A percentile compares a stretch with the other conserved stretches of the same genome.
Conservation (phyloP, 2,329 filamentous ascomycete genomes). For the Colletotrichum somersetense region DNA sequence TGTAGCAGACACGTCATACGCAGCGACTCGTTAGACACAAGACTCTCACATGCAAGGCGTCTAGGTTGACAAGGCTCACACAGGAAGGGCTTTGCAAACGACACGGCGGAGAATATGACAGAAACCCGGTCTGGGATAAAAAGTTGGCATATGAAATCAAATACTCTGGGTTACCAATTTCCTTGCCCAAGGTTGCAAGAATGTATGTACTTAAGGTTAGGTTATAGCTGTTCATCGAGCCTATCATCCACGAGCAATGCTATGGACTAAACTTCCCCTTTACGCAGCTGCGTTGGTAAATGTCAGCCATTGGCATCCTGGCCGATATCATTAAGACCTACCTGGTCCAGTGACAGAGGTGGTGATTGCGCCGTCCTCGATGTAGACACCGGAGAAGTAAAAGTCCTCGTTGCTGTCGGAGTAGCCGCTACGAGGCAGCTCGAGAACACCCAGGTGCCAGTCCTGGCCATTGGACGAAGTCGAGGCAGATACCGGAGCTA, state of each 20-base stretch:
- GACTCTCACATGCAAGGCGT: neutral
- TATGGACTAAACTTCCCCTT: too few species aligned
- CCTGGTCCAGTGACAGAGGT: conserved; percentile 49
- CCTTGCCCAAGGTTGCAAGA: conserved; percentile 2
- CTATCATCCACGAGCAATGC: neutral
- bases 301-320: neutral
- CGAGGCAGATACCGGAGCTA: conserved; percentile 69
- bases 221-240: neutral
- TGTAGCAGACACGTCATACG: too few species aligned
- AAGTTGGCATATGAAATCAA: neutral
- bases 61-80: neutral
- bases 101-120: neutral
- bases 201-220: conserved; percentile 8
- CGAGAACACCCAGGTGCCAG: conserved; percentile 79
- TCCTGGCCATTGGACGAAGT: conserved; percentile 77
- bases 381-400: conserved; percentile 79
- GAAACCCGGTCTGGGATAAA: neutral
- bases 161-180: neutral
- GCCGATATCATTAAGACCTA: neutral
- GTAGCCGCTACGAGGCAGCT: conserved; percentile 70
- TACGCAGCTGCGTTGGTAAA: conserved; percentile 5
- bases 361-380: conserved; percentile 63
- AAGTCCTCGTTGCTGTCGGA: conserved; percentile 72
- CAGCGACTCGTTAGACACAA: too few species aligned
- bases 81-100: neutral